Evolutionary conservation across 164 flowering plant species (phyloP).

Genomic region (Vitis amurensis): DNA sequence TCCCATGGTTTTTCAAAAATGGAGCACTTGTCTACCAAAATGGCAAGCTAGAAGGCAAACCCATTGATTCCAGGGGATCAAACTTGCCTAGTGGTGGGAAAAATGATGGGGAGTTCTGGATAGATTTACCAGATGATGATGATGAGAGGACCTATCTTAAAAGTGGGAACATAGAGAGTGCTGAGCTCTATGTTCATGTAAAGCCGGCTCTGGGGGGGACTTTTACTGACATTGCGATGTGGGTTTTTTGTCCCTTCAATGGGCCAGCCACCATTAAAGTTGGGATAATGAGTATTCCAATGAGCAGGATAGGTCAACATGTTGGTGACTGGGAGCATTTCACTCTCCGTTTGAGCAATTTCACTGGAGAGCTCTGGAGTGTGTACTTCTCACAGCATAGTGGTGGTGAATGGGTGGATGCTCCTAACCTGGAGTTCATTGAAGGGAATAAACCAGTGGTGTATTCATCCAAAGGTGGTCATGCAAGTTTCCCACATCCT

Average conservation of each 20-base stretch:
- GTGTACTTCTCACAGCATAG: constrained; percentile 47
- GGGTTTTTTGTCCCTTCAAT: constrained; percentile 56
- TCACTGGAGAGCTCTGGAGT: constrained; percentile 44
- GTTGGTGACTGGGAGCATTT: constrained; percentile 54
- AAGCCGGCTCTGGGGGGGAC: constrained; percentile 51
- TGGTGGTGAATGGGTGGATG: constrained; percentile 43
- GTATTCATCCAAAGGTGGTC: constrained; percentile 40
- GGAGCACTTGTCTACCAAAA: constrained; percentile 37
- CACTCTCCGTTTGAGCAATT: constrained; percentile 46
- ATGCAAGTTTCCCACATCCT: constrained; percentile 40
- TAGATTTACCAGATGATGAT: constrained; percentile 39
- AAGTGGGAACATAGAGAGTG: constrained; percentile 41
- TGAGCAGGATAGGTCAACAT: constrained; percentile 43
- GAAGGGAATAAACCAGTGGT: constrained; percentile 35
- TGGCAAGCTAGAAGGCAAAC: constrained; percentile 22
- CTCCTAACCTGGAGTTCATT: constrained; percentile 38
- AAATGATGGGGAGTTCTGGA: constrained; percentile 46
- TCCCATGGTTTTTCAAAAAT: constrained; percentile 47
- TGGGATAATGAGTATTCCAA: constrained; percentile 23
- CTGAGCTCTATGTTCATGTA: constrained; percentile 49
- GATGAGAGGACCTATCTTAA: constrained; percentile 23
- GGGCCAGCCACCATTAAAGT: constrained; percentile 44
- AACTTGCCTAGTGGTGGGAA: constrained; percentile 38
- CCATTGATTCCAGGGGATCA: constrained; percentile 31
- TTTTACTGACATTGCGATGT: constrained; percentile 49